phyloP scores from a whole-genome alignment of 2,329 filamentous ascomycete species.

The Mycosphaerella arachidis region DNA sequence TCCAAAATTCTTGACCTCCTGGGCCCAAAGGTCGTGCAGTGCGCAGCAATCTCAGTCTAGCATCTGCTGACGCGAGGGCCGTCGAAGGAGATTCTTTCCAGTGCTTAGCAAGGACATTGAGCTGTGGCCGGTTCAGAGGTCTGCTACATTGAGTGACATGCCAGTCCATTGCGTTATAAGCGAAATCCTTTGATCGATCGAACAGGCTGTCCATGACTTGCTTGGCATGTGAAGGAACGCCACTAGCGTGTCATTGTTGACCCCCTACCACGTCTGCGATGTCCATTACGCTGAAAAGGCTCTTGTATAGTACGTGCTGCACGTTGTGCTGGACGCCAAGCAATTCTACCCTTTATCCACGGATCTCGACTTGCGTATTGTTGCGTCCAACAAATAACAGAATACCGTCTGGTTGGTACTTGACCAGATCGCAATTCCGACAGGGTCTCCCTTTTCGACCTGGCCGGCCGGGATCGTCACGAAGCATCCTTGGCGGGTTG shows the following conservation, averaged over 20 bases:
- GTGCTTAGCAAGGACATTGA: background rate
- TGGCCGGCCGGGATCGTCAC: slow-evolving; percentile 3
- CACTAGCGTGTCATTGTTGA: background rate
- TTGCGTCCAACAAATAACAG: slow-evolving; percentile 58
- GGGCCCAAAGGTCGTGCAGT: slow-evolving; percentile 29
- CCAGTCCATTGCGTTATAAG: slow-evolving; percentile 30
- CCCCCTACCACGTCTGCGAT: background rate
- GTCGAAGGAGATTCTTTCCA: slow-evolving; percentile 15
- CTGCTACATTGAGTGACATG: slow-evolving; percentile 26
- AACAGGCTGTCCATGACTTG: background rate
- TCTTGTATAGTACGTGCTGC: background rate
- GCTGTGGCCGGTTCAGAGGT: background rate
- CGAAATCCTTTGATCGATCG: background rate
- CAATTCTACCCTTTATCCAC: slow-evolving; percentile 71
- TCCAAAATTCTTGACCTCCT: no score
- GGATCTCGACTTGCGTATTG: slow-evolving; percentile 69
- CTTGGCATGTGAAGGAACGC: background rate
- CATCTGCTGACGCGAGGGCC: slow-evolving; percentile 36
- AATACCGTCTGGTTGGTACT: slow-evolving; percentile 49
- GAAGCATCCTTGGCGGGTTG: slow-evolving; percentile 23
- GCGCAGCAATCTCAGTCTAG: slow-evolving; percentile 33
- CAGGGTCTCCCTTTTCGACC: slow-evolving; percentile 45
- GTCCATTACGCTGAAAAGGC: background rate
- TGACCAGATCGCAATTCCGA: slow-evolving; percentile 57
- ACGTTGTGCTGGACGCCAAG: slow-evolving; percentile 65